These are phyloP conservation scores for Calendula officinalis DNA, from an alignment of 129 eudicot species.

Conservation along the genomic window DNA sequence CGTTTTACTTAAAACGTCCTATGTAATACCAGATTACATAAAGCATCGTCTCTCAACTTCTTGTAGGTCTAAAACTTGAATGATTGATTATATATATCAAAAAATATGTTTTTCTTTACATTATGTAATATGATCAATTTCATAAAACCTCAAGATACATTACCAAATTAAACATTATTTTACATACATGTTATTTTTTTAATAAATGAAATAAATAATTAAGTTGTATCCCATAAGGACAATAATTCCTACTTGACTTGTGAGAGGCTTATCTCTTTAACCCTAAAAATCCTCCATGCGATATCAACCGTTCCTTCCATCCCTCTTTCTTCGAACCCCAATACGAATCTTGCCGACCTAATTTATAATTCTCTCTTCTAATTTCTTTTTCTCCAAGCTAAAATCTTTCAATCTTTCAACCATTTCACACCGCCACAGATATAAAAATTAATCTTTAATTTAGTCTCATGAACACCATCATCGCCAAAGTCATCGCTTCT, in stretches of 20 bases:
- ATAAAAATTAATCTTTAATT: background rate
- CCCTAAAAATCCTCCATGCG: slow-evolving; percentile 20
- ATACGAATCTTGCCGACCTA: slow-evolving; percentile 19
- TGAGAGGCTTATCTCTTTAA: slow-evolving; percentile 19
- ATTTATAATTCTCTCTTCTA: background rate
- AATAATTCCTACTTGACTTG: slow-evolving; percentile 15
- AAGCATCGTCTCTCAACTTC: no score
- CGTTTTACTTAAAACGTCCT: no score
- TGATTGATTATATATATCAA: no score
- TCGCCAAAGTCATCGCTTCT: slow-evolving; percentile 14
- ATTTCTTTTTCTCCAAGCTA: slow-evolving; percentile 24
- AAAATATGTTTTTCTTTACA: no score
- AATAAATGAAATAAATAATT: no score
- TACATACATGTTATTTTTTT: no score
- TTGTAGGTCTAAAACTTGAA: no score
- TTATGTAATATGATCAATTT: no score
- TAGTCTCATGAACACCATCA: slow-evolving; percentile 19
- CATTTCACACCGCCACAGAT: slow-evolving; percentile 14
- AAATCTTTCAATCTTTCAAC: slow-evolving; percentile 29
- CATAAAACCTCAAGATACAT: no score
- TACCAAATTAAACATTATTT: no score
- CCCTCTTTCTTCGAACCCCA: background rate
- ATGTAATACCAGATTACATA: no score
- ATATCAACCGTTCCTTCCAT: slow-evolving; percentile 7
- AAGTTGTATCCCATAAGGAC: background rate